Base-by-base conservation (phyloP, 1,139 yeast species). In the Blastobotrys elegans region DNA sequence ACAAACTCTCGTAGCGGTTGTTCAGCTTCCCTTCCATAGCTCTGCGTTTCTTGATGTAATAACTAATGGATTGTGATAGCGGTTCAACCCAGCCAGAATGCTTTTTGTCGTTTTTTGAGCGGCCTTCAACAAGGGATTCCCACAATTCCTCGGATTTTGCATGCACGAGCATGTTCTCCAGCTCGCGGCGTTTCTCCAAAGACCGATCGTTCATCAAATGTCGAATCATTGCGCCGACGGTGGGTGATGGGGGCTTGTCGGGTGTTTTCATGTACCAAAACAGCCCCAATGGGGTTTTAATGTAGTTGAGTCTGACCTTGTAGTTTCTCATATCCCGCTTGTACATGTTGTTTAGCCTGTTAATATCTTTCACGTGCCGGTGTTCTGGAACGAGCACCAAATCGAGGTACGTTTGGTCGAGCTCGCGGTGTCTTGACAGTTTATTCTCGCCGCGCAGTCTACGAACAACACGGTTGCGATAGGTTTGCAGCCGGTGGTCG, bases 341-440 rank as follows among this genome's bases (percentile, higher is more conserved):
- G 36, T 30, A 46, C n/a, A 32, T 43, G 10, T 29, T 16, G 29
- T 49, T 44, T 39, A 41, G 40, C 13, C 38, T 43, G 1, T n/a
- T 18, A 18, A 46, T 35, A 17, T 51, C 26, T 22, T 41, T 37
- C 10, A 32, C 24, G 17, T 44, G 36, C 13, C 50, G 43, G 20
- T 49, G 43, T 24, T 57, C 53, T 1, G 58, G 61, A 13, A 49
- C 54, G 26, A 56, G 39, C 21, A 57, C 49, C 4, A 53, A 35
- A 30, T 56, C 60, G 11, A 54, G 26, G 40, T 57, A 57, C 29
- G 43, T 29, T 18, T 44, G 29, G 35, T 57, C 61, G 22, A 54
- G 40, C 26, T 32, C 32, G 11, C 18, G 11, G 21, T 29, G 29
- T 2, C 6, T 13, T 2, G 35, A 7, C 20, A 40, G 37, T 20